Base-by-base conservation (phyloP, 352 stramenopile species). In the Elongisporangium anandrum region DNA sequence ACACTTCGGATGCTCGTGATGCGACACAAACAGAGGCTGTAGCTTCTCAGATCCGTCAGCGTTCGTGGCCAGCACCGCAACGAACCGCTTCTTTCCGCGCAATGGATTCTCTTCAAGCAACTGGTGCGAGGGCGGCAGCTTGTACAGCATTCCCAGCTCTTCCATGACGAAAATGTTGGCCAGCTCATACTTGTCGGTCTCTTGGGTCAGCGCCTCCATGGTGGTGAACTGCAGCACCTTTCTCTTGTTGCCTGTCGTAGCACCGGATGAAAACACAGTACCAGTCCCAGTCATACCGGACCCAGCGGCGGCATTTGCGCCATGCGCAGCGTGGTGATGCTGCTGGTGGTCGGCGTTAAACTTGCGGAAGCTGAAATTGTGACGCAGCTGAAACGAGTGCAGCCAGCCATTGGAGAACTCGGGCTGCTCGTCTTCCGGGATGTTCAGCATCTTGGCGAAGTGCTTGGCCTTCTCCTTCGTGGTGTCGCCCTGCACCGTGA, bases 381-480 rank as follows among this genome's bases (percentile, higher is more conserved):
- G 85, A 15, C 85, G 81, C 54, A 90, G 50, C 56, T 92, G 81
- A 68, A 92, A 92, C 29, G 78, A 90, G 57, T 89, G 81, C 17
- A 92, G 61, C 82, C 82, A 92, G 5, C 82, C 82, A 56, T 92
- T 92, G 0, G 82, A 92, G 62, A 92, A 92, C 53, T 89, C 85
- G 8, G 82, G 85, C 61, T 90, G 81, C 29, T 90, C 82, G 29
- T 75, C 79, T 20, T 88, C 79, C 1, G 81, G 82, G 61, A 92
- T 92, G 12, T 65, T 62, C n/a, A 92, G 66, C 83, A 92, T 91
- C 52, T 85, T 79, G 29, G 85, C 82, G 59, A 94, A 91, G 50
- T 92, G 76, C 60, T 90, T 90, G 60, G 81, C 85, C 54, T 94
- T 94, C 57, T 94, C 82, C 61, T 94, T 94, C 26, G 84, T 94